These are phyloP conservation scores for Verticillium klebahnii DNA, from an alignment of 2,329 filamentous ascomycete genomes.

Conservation along the genomic window DNA sequence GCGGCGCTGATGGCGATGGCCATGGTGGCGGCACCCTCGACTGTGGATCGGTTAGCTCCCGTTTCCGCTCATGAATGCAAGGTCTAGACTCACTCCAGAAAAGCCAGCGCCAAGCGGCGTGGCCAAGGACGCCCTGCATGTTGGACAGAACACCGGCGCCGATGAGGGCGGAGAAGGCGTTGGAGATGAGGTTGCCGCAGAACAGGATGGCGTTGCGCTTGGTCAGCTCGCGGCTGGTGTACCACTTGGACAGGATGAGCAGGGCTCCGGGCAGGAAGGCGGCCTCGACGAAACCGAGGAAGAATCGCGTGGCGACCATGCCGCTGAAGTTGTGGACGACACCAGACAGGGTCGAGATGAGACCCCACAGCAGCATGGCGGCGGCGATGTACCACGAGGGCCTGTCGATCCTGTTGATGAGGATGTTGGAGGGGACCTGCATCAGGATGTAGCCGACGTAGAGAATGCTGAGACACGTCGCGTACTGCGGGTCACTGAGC, in stretches of 20 bases:
- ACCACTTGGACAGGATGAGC: slow-evolving; percentile 62
- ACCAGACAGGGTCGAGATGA: slow-evolving; percentile 54
- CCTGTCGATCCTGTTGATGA: slow-evolving; percentile 48
- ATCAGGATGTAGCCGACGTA: slow-evolving; percentile 64
- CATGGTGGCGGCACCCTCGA: slow-evolving; percentile 52
- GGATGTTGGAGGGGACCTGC: slow-evolving; percentile 56
- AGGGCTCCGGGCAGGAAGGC: slow-evolving; percentile 61
- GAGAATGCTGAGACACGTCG: slow-evolving; percentile 58
- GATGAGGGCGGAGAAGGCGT: slow-evolving; percentile 55
- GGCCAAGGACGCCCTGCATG: slow-evolving; percentile 49
- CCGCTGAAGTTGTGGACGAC: slow-evolving; percentile 45
- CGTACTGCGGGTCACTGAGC: slow-evolving; percentile 54
- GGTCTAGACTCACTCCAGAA: slow-evolving; percentile 37
- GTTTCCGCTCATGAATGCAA: background rate
- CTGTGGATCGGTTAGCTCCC: background rate
- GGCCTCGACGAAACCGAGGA: slow-evolving; percentile 59
- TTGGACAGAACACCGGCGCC: slow-evolving; percentile 54
- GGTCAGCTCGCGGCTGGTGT: slow-evolving; percentile 55
- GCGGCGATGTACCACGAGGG: slow-evolving; percentile 46
- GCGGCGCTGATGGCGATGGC: slow-evolving; percentile 38
- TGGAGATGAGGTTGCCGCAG: slow-evolving; percentile 55
- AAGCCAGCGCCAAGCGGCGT: slow-evolving; percentile 57
- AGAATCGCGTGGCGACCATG: slow-evolving; percentile 53
- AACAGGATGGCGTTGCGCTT: slow-evolving; percentile 53
- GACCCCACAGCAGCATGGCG: slow-evolving; percentile 56